phyloP scores from a whole-genome alignment of 345 rosid species.

The Brassica juncea region DNA sequence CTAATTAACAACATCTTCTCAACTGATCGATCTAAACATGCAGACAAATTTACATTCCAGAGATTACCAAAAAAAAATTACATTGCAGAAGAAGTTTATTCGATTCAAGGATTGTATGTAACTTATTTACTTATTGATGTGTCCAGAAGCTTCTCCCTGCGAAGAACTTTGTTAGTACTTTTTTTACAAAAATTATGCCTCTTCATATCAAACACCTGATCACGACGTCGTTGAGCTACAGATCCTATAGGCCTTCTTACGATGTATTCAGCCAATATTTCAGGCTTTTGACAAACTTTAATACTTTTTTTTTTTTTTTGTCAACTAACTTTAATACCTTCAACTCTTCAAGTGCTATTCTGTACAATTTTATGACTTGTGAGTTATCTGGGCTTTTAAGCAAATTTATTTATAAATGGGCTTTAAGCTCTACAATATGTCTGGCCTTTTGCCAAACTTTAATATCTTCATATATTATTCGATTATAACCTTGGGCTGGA shows the following conservation, averaged over 20 bases:
- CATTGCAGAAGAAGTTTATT: background rate
- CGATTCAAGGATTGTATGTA: background rate
- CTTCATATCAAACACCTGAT: background rate
- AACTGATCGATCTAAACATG: background rate
- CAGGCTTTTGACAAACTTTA: background rate
- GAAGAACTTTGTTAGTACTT: background rate
- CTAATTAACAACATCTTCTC: background rate
- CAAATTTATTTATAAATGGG: background rate
- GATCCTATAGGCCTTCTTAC: background rate
- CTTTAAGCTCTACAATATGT: background rate
- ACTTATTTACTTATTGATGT: background rate
- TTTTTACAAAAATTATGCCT: background rate
- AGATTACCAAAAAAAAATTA: too few species aligned
- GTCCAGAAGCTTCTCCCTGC: background rate
- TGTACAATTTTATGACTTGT: background rate
- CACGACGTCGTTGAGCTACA: background rate
- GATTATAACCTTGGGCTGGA: background rate
- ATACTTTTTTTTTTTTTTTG: background rate
- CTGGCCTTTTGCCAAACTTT: background rate
- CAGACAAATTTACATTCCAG: background rate
- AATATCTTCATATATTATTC: background rate
- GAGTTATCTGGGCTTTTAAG: background rate
- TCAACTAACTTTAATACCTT: too few species aligned
- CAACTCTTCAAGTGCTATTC: background rate
- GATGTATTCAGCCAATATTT: conserved; percentile 2